A percentile compares a stretch with the other conserved stretches of the same genome.
Conservation (phyloP, 257 asterid species). For the Capsicum pubescens region DNA sequence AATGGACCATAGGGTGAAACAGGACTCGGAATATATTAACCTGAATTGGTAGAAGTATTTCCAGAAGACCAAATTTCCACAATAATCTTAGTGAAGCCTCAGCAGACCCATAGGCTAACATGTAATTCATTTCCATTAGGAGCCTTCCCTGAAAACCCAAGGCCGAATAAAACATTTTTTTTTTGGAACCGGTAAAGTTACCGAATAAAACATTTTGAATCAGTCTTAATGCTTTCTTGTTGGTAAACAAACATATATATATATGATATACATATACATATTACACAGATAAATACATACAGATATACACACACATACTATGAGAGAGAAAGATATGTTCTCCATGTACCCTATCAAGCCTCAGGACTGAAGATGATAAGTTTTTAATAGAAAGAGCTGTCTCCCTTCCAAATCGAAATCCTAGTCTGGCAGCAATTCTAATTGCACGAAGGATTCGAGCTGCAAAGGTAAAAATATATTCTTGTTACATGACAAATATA, state of each 20-base stretch:
- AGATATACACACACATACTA: not conserved
- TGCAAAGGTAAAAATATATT: slow-evolving; percentile 28
- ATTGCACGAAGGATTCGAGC: slow-evolving; percentile 47
- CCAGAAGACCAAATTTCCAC: slow-evolving; percentile 47
- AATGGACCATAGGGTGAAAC: not conserved
- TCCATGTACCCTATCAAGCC: slow-evolving; percentile 41
- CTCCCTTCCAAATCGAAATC: slow-evolving; percentile 41
- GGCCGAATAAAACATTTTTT: not conserved
- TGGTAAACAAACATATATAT: not conserved
- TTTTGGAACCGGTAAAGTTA: no score
- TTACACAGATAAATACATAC: not conserved
- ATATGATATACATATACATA: slow-evolving; percentile 1
- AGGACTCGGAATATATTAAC: slow-evolving; percentile 21
- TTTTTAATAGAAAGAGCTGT: slow-evolving; percentile 41
- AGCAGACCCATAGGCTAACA: slow-evolving; percentile 50
- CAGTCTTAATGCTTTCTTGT: not conserved
- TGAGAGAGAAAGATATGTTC: not conserved
- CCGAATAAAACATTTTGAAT: no score
- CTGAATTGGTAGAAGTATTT: slow-evolving; percentile 44
- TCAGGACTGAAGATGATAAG: slow-evolving; percentile 38
- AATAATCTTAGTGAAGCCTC: slow-evolving; percentile 44
- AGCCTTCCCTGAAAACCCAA: slow-evolving; percentile 39
- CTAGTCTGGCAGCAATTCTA: slow-evolving; percentile 45
- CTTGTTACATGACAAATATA: not conserved
- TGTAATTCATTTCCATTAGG: slow-evolving; percentile 47